A percentile compares a stretch with the other conserved stretches of the same genome.
phyloP scores from a whole-genome alignment of 257 asterid species.

The Solanum medicagineum region DNA sequence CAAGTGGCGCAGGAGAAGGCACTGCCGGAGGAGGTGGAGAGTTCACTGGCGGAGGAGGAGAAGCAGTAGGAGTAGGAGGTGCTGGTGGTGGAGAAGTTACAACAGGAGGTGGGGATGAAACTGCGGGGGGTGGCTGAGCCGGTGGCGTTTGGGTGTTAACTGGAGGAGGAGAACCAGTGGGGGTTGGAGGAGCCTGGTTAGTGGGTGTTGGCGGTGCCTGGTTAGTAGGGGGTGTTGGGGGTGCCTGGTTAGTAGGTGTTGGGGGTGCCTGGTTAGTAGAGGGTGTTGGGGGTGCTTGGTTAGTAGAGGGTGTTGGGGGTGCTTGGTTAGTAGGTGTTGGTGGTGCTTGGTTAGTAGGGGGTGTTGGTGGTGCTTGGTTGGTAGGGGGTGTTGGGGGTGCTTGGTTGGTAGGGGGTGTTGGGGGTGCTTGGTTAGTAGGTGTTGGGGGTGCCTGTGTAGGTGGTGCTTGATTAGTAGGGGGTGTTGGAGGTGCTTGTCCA shows the following conservation, averaged over 20 bases:
- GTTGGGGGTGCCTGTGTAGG: background rate
- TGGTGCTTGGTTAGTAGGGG: background rate
- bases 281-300: conserved; percentile 33
- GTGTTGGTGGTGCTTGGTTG: background rate
- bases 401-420: background rate
- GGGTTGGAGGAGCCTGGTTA: background rate
- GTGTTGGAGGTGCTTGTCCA: conserved; percentile 47
- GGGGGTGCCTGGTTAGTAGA: background rate
- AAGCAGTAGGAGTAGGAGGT: background rate
- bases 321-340: background rate
- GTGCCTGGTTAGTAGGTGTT: background rate
- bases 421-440: background rate
- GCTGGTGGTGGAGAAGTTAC: background rate
- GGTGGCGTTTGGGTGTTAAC: conserved; percentile 20
- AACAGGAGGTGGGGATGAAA: conserved; percentile 1
- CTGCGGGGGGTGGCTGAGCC: conserved; percentile 7
- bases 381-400: background rate
- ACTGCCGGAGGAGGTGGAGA: conserved; percentile 1
- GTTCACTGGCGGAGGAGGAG: background rate
- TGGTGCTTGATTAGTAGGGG: conserved; percentile 32
- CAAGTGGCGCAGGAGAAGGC: background rate
- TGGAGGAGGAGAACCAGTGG: conserved; percentile 25
- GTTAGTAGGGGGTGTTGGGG: background rate
- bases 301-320: background rate
- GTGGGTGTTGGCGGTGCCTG: background rate